phyloP scores from a whole-genome alignment of 2,329 filamentous ascomycete genomes.

The Diaporthe humulicola region DNA sequence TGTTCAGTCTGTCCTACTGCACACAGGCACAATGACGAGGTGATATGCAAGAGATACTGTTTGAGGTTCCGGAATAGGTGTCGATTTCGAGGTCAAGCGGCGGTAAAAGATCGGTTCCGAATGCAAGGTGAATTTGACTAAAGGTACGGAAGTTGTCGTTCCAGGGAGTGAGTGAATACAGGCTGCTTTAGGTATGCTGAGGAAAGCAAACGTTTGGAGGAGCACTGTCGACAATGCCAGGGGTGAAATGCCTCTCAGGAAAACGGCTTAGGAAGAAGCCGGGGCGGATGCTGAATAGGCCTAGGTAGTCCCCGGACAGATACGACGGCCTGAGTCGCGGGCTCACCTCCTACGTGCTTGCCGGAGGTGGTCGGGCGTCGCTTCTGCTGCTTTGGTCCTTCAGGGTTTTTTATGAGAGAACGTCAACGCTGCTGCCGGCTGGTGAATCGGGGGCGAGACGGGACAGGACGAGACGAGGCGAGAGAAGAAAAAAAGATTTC shows the following conservation, averaged over 20 bases:
- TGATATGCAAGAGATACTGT: not conserved
- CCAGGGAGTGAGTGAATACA: constrained; percentile 1
- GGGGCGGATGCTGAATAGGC: constrained; percentile 7
- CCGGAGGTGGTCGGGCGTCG: not conserved
- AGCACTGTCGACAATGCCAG: not conserved
- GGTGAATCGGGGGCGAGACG: not conserved
- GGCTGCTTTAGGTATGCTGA: not conserved
- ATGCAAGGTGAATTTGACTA: not conserved
- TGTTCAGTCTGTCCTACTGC: not conserved
- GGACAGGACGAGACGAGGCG: not conserved
- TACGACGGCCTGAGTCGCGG: constrained; percentile 19
- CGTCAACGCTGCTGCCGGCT: not conserved
- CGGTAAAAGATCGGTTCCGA: not conserved
- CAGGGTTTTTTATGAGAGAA: not conserved
- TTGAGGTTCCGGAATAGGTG: not conserved
- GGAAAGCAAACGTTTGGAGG: not conserved
- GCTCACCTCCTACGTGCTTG: not conserved
- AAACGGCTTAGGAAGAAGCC: constrained; percentile 11
- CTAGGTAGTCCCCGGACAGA: constrained; percentile 3
- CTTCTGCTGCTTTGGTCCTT: not conserved
- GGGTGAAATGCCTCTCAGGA: constrained; percentile 14
- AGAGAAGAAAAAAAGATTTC: not conserved
- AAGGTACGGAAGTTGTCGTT: not conserved
- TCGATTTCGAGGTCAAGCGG: not conserved
- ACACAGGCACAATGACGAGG: constrained; percentile 15